These are phyloP conservation scores for Albatrellus ellisii DNA, from an alignment of 768 basidiomycete genomes.

Conservation along the genomic window DNA sequence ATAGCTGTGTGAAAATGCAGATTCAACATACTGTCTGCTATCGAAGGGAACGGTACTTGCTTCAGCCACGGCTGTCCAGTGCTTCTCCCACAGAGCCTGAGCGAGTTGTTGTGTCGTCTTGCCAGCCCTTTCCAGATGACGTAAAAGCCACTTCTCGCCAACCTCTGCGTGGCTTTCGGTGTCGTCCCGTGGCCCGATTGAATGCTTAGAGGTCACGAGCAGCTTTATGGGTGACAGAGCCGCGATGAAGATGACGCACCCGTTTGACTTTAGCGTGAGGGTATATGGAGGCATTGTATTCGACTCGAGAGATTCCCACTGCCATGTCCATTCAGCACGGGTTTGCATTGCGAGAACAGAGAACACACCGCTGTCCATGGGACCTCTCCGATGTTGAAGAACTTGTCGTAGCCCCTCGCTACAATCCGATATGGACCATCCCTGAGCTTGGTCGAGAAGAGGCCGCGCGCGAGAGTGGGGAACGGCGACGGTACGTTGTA, in stretches of 20 bases:
- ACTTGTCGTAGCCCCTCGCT: slow-evolving; percentile 93
- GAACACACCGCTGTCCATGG: slow-evolving; percentile 80
- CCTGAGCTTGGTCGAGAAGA: slow-evolving; percentile 63
- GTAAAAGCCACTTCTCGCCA: slow-evolving; percentile 74
- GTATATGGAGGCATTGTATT: slow-evolving; percentile 71
- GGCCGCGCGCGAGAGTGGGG: slow-evolving; percentile 86
- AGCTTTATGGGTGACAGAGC: slow-evolving; percentile 66
- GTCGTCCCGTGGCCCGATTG: slow-evolving; percentile 52
- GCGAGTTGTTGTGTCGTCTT: slow-evolving; percentile 71
- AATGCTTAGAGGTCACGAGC: slow-evolving; percentile 87
- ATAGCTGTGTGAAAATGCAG: slow-evolving; percentile 49
- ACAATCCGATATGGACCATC: slow-evolving; percentile 60
- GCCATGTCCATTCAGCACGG: not conserved
- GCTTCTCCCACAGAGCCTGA: slow-evolving; percentile 56
- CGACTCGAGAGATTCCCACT: slow-evolving; percentile 67
- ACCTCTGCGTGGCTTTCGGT: slow-evolving; percentile 61
- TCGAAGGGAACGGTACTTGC: slow-evolving; percentile 28
- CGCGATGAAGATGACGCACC: slow-evolving; percentile 92
- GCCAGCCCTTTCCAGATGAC: slow-evolving; percentile 45
- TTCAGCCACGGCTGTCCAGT: slow-evolving; percentile 88
- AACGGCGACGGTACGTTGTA: slow-evolving; percentile 83
- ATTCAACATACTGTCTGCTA: not conserved
- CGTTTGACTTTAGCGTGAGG: slow-evolving; percentile 88
- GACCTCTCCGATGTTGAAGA: slow-evolving; percentile 96
- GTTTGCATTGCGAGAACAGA: not conserved